Evolutionary conservation across 2,329 filamentous ascomycete species (phyloP), one percentile per base, ranked within the genome.

Genomic region (Sporothrix euskadiensis): DNA sequence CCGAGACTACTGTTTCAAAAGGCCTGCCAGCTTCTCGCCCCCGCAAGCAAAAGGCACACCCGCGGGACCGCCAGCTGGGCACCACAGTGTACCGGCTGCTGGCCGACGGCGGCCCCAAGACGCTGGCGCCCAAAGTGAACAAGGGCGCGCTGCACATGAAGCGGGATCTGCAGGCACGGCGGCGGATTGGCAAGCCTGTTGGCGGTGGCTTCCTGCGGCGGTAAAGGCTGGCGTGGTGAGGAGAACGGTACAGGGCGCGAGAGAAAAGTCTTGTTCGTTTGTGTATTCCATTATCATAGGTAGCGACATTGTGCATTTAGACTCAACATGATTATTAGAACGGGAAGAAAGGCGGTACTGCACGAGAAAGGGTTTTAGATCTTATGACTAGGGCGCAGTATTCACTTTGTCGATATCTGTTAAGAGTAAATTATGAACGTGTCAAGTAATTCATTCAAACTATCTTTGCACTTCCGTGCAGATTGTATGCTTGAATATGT

Each of bases 21-120:
- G 61, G 61, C 10, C 9, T 47, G n/a, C 71, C 61, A 54, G n/a
- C 56, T 56, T 47, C 56, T 5, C 41, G 39, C 59, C 44, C 66
- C 14, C 41, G 52, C 66, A 86, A 41, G 78, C 81, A 12, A 80
- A 73, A 71, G 49, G 71, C 80, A 73, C 80, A 79, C 16, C 83
- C 84, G 9, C 80, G 79, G 61, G 88, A 89, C 77, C 81, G 84
- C 77, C 80, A 81, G 69, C 79, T 88, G n/a, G 87, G 87, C 1
- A 81, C 83, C 14, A 89, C 88, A 2, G 83, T 87, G 70, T 89
- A 87, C 77, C 81, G 88, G 26, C 84, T 85, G 39, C 76, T 88
- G 75, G 80, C 81, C 6, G 81, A 81, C 71, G 81, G 82, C 77
- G 80, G 78, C n/a, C 85, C 88, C 72, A 77, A 79, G 76, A 82